Evolutionary conservation across 1,284 basidiomycete genomes (phyloP), one percentile per base, ranked within the genome.

Genomic region (Leccinum subspadiceum): DNA sequence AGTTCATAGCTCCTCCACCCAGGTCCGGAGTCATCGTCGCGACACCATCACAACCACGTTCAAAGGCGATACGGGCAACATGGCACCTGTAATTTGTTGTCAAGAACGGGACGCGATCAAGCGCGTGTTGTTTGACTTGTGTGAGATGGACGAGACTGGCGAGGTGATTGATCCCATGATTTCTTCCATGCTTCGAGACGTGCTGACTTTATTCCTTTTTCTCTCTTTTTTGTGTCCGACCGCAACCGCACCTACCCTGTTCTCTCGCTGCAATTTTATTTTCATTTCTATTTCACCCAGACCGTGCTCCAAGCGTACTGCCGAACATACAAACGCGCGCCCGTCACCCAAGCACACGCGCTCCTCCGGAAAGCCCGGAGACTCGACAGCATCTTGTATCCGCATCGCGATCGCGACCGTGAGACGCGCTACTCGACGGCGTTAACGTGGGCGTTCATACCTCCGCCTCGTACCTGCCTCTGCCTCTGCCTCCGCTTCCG

Each of bases 231-330:
- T 4, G 33, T 12, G 10, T 44, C 17, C 41, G 17, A 17, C 41
- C 17, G 41, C 6, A 6, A 15, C 37, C 15, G n/a, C 39, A n/a
- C 37, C 15, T n/a, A 39, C 37, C 13, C n/a, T 9, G 39, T 41
- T 41, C 17, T 44, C 10, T 44, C 41, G 20, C n/a, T 35, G 35
- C 13, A 41, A 56, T 33, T 20, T 48, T 15, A 13, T 15, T 22
- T 39, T 29, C 29, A 29, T 29, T 29, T 9, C n/a, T 5, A 35
- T 49, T 15, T 24, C 48, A 24, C 48, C 37, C 54, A 95, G 90
- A 93, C 91, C 22, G 90, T 92, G 2, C 80, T 97, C 22, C 93
- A 96, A 75, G 83, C 92, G 13, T 97, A 92, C 73, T 89, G 87
- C 51, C 82, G 82, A 57, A 82, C 85, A 7, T 96, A 96, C 79